Conservation (phyloP, 192 early-diverging fungal genomes). For the Pilobolus umbonatus region DNA sequence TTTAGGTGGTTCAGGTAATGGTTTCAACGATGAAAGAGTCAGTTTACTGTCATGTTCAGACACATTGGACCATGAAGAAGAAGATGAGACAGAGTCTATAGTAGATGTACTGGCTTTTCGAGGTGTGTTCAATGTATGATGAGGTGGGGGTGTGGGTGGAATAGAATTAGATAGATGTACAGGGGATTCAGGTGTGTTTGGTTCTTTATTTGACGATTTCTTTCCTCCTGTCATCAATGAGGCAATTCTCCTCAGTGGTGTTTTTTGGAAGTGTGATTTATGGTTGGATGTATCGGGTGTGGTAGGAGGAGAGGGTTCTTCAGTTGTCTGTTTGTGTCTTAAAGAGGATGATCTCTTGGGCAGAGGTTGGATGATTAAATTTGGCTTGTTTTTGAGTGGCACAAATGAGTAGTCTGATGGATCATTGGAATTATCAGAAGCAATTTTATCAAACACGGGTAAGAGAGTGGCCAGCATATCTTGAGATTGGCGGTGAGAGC, state of each 20-base stretch:
- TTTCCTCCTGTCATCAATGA: not conserved
- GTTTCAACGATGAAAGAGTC: slow-evolving; percentile 1
- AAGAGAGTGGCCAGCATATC: slow-evolving; percentile 13
- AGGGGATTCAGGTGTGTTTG: not conserved
- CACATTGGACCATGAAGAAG: not conserved
- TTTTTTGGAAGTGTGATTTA: not conserved
- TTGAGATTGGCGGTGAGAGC: slow-evolving; percentile 9
- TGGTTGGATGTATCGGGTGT: not conserved
- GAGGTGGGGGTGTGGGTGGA: not conserved
- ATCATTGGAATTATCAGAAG: not conserved
- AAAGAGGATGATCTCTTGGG: slow-evolving; percentile 18
- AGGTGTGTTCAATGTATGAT: not conserved
- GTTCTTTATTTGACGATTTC: too few relatives aligned
- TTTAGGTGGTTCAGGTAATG: slow-evolving; percentile 7
- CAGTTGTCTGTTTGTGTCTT: slow-evolving; percentile 2
- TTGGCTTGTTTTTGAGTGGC: not conserved
- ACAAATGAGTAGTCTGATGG: not conserved
- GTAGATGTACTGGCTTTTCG: slow-evolving; percentile 9
- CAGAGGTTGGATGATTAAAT: not conserved
- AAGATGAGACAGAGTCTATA: not conserved
- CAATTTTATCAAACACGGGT: slow-evolving; percentile 11
- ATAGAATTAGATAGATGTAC: slow-evolving; percentile 1
- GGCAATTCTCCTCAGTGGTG: not conserved
- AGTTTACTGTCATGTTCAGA: not conserved
- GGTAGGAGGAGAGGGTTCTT: not conserved